Base-by-base conservation (phyloP, 441 rosid species). In the Gossypium aridum region DNA sequence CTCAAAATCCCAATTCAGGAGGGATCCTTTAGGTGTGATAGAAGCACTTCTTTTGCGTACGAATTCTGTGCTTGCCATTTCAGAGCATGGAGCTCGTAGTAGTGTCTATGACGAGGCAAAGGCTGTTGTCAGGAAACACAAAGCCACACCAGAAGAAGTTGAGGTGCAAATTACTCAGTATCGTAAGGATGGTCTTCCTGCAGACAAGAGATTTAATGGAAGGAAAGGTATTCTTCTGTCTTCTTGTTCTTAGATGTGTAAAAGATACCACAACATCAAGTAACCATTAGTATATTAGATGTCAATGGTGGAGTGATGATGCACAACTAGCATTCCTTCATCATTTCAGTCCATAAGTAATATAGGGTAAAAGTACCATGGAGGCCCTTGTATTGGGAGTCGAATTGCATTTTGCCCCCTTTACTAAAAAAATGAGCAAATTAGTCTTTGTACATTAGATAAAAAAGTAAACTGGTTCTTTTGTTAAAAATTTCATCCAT, bases 71-170 rank as follows among this genome's bases (percentile, higher is more conserved):
- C 86, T 96, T 77, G 99, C 97, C 67, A 96, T 96, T 66, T 96
- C 98, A 68, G 94, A 92, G 79, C 98, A 96, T 75, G 99, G 99
- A 83, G 99, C 97, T 81, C 96, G 99, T 67, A 87, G 97, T 70
- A 96, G 89, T 53, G 94, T 96, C 72, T 93, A 96, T 75, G 99
- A 96, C 47, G 99, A 93, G 83, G 99, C 97, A 14, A 87, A 85
- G 67, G 99, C 97, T 75, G 98, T 96, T 19, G 90, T 96, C 16
- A 80, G 81, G 80, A 96, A 96, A 86, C 88, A 96, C 78, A 96
- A 96, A 87, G 99, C 99, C 62, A 84, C 90, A 63, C 98, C 97
- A 2, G 94, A 92, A 85, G 99, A 93, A 85, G 99, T 96, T 34
- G 87, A 90, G 76, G 80, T 90, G 68, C 99, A 93, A 78, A 47